Evolutionary conservation across 768 basidiomycete genomes (phyloP).

Genomic region (Mycena polygramma): DNA sequence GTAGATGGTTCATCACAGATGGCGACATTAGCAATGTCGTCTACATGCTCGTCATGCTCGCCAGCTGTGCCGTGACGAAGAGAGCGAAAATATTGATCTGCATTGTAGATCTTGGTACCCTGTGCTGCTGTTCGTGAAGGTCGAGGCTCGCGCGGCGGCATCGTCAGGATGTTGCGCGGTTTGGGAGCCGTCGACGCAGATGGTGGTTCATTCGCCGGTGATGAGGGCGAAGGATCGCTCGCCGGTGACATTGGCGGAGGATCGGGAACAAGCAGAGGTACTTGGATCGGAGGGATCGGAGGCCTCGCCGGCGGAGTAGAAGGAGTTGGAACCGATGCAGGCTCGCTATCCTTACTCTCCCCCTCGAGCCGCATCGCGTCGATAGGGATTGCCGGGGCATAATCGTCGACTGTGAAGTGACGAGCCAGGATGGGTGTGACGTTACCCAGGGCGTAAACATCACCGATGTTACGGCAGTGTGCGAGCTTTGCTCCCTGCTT

Average conservation of each 20-base stretch:
- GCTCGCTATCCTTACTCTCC: slow-evolving; percentile 8
- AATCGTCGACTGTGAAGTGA: too few relatives aligned
- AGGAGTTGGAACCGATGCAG: not conserved
- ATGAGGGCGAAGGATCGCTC: not conserved
- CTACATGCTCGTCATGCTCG: not conserved
- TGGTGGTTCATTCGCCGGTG: not conserved
- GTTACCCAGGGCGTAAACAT: too few relatives aligned
- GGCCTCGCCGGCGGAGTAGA: too few relatives aligned
- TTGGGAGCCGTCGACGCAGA: not conserved
- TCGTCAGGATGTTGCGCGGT: not conserved
- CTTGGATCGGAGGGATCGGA: too few relatives aligned
- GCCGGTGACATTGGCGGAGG: not conserved
- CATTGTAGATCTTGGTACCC: not conserved
- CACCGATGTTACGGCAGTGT: too few relatives aligned
- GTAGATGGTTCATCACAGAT: slow-evolving; percentile 7
- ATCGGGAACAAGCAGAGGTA: too few relatives aligned
- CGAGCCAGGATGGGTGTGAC: too few relatives aligned
- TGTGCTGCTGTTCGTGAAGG: not conserved
- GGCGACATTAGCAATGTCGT: slow-evolving; percentile 18
- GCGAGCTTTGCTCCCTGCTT: too few relatives aligned
- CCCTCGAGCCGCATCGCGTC: slow-evolving; percentile 27
- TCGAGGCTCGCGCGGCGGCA: not conserved
- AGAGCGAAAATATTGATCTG: not conserved
- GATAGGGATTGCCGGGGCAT: not conserved
- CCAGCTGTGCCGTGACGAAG: not conserved